Conservation (phyloP, 2,329 filamentous ascomycete species). For the Sporothrix protearum region DNA sequence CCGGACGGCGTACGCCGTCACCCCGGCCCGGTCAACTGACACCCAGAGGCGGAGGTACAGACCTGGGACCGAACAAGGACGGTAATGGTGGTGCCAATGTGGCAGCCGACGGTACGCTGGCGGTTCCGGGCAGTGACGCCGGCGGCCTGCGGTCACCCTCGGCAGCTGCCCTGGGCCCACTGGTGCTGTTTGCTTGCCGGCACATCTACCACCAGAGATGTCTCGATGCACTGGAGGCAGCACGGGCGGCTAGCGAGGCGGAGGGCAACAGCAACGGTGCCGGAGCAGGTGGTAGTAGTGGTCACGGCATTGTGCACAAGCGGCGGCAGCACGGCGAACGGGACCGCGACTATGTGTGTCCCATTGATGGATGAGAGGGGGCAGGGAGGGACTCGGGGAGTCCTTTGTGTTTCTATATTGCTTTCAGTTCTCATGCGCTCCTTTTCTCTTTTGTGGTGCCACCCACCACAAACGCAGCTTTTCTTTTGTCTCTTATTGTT, state of each 20-base stretch:
- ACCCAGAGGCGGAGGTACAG: slow-evolving; percentile 20
- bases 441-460: neutral
- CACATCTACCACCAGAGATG: slow-evolving; percentile 69
- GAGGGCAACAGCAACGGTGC: neutral
- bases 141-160: slow-evolving; percentile 29
- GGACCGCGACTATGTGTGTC: slow-evolving; percentile 53
- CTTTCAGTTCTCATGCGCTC: neutral
- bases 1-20: slow-evolving; percentile 17
- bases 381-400: neutral
- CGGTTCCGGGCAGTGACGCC: slow-evolving; percentile 30
- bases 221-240: slow-evolving; percentile 61
- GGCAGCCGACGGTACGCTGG: neutral
- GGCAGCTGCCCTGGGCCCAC: slow-evolving; percentile 52
- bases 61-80: slow-evolving; percentile 15
- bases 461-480: too few species aligned
- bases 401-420: neutral
- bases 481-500: neutral
- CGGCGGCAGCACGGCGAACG: slow-evolving; percentile 27
- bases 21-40: slow-evolving; percentile 9
- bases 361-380: slow-evolving; percentile 49
- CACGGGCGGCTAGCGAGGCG: slow-evolving; percentile 36
- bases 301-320: neutral
- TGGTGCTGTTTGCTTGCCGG: slow-evolving; percentile 66
- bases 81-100: neutral
- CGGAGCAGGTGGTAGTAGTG: neutral